phyloP scores from a whole-genome alignment of 306 rosid genomes.

The Acacia acuminata region DNA sequence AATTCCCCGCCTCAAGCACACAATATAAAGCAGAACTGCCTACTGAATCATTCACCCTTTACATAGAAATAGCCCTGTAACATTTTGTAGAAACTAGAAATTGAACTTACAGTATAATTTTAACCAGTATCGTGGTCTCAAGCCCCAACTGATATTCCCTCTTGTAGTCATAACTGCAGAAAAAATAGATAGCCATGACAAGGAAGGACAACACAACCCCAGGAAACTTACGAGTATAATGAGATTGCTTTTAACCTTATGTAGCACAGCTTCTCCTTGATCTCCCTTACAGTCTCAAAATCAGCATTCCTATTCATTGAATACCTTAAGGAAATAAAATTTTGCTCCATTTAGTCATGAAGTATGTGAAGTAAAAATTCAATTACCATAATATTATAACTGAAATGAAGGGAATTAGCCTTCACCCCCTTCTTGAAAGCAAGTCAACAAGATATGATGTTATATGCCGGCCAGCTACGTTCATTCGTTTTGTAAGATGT shows the following conservation, averaged over 20 bases:
- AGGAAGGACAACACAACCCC: slow-evolving; percentile 13
- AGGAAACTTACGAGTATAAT: slow-evolving; percentile 17
- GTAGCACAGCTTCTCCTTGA: slow-evolving; percentile 97
- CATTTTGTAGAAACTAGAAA: slow-evolving; percentile 17
- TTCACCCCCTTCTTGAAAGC: slow-evolving; percentile 98
- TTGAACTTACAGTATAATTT: slow-evolving; percentile 84
- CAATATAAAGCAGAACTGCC: slow-evolving; percentile 27
- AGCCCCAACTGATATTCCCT: slow-evolving; percentile 99
- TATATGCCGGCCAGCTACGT: slow-evolving; percentile 98
- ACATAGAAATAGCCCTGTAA: slow-evolving; percentile 20
- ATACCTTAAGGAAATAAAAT: slow-evolving; percentile 66
- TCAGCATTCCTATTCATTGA: slow-evolving; percentile 89
- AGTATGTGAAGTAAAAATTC: slow-evolving; percentile 17
- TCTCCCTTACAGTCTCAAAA: slow-evolving; percentile 98
- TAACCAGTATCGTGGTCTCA: slow-evolving; percentile 96
- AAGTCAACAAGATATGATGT: slow-evolving; percentile 97
- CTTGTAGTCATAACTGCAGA: slow-evolving; percentile 90
- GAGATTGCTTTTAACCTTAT: slow-evolving; percentile 60
- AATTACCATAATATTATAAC: slow-evolving; percentile 23
- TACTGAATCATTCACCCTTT: slow-evolving; percentile 14
- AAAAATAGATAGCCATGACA: slow-evolving; percentile 34
- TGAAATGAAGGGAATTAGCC: slow-evolving; percentile 27
- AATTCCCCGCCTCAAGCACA: slow-evolving; percentile 20
- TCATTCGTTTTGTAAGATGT: slow-evolving; percentile 97
- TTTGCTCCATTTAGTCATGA: slow-evolving; percentile 32